Conservation (phyloP, 2,329 filamentous ascomycete genomes). For the Aspergillus tanneri region DNA sequence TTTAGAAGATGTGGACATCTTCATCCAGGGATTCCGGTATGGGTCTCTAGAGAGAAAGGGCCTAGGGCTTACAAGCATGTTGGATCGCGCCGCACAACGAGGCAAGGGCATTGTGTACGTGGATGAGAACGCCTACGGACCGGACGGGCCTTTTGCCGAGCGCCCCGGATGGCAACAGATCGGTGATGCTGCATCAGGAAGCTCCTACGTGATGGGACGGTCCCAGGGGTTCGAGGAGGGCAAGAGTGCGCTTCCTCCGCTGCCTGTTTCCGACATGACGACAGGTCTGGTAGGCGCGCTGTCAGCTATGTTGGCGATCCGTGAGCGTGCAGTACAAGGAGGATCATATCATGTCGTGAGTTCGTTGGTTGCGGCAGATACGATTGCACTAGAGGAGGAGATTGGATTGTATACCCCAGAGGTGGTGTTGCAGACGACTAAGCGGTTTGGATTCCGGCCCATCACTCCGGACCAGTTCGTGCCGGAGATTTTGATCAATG, state of each 20-base stretch:
- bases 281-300: conserved; percentile 14
- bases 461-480: conserved; percentile 24
- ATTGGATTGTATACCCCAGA: conserved; percentile 34
- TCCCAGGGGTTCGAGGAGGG: conserved; percentile 25
- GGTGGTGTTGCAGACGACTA: conserved; percentile 16
- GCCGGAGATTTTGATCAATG: conserved; percentile 23
- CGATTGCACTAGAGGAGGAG: conserved; percentile 30
- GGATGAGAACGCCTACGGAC: conserved; percentile 54
- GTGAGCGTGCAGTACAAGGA: conserved; percentile 8
- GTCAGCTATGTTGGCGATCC: conserved; percentile 8
- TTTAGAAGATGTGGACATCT: conserved; percentile 52
- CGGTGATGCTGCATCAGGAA: conserved; percentile 42
- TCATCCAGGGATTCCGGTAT: conserved; percentile 55
- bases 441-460: conserved; percentile 15
- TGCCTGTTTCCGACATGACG: conserved; percentile 14
- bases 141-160: conserved; percentile 46
- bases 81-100: conserved; percentile 41
- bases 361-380: conserved; percentile 34
- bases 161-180: conserved; percentile 55
- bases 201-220: conserved; percentile 35
- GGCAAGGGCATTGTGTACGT: conserved; percentile 50
- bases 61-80: conserved; percentile 40
- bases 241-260: conserved; percentile 11
- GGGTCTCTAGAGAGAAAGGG: conserved; percentile 38
- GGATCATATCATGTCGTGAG: conserved; percentile 22